phyloP scores from a whole-genome alignment of 768 basidiomycete genomes.

The Lactarius quietus region DNA sequence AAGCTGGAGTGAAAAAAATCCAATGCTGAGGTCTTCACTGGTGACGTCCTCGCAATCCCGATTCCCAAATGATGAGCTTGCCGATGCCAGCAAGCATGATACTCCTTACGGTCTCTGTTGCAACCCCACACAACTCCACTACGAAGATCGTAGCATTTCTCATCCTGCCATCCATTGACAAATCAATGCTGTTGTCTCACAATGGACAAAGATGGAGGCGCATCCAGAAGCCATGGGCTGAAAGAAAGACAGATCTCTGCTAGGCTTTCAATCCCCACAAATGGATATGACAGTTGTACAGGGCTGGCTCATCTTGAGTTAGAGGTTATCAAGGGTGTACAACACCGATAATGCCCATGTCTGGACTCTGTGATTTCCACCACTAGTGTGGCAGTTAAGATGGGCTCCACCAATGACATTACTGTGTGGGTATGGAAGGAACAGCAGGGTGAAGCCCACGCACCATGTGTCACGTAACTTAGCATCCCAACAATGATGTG shows the following conservation, averaged over 20 bases:
- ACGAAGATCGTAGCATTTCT: conserved; percentile 88
- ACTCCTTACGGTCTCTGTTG: conserved; percentile 95
- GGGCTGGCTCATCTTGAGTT: conserved; percentile 59
- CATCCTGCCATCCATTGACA: conserved; percentile 56
- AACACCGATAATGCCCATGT: not conserved
- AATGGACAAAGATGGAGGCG: not conserved
- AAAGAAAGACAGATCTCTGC: conserved; percentile 58
- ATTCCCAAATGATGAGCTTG: conserved; percentile 74
- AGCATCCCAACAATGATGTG: not conserved
- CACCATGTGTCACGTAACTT: not conserved
- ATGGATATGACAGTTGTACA: conserved; percentile 96
- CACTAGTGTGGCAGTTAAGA: conserved; percentile 25
- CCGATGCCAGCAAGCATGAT: conserved; percentile 97
- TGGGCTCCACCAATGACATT: conserved; percentile 21
- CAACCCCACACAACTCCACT: conserved; percentile 72
- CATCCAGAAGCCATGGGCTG: not conserved
- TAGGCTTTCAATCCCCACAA: conserved; percentile 99
- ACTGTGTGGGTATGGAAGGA: not conserved
- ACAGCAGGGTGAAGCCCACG: not conserved
- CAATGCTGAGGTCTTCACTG: conserved; percentile 85
- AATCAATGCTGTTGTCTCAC: not conserved
- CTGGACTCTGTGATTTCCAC: conserved; percentile 31
- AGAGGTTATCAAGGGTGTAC: not conserved
- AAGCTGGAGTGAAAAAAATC: conserved; percentile 66
- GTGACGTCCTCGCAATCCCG: conserved; percentile 72